Conservation (phyloP, 2,329 filamentous ascomycete genomes). For the Kalmusia sp. region DNA sequence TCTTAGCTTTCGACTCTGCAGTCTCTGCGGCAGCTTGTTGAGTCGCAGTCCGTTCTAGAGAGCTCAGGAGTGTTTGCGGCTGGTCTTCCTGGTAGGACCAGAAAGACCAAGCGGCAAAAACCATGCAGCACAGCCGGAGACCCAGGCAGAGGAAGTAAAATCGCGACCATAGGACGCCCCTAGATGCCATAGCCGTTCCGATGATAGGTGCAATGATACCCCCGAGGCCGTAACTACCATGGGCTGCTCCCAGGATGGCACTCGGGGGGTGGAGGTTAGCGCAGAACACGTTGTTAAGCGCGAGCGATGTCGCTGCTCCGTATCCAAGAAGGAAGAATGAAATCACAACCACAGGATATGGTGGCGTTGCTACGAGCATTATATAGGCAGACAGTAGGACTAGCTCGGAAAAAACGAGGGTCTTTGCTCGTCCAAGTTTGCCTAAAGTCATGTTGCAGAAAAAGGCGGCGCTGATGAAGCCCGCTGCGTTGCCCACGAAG, state of each 20-base stretch:
- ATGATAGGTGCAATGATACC: slow-evolving; percentile 71
- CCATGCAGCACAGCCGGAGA: slow-evolving; percentile 64
- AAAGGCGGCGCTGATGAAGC: slow-evolving; percentile 77
- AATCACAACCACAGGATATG: slow-evolving; percentile 71
- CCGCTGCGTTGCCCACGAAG: slow-evolving; percentile 78
- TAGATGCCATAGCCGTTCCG: slow-evolving; percentile 74
- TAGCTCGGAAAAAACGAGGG: slow-evolving; percentile 65
- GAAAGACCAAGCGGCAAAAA: slow-evolving; percentile 71
- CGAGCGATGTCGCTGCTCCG: slow-evolving; percentile 59
- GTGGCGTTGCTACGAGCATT: slow-evolving; percentile 70
- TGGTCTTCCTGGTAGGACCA: slow-evolving; percentile 71
- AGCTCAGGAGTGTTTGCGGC: slow-evolving; percentile 51
- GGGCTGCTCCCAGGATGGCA: slow-evolving; percentile 65
- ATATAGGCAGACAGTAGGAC: slow-evolving; percentile 68
- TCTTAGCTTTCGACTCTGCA: slow-evolving; percentile 54
- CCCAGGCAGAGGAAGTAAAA: slow-evolving; percentile 75
- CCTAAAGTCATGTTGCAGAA: slow-evolving; percentile 69
- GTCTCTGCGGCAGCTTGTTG: slow-evolving; percentile 42
- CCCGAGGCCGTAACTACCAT: slow-evolving; percentile 66
- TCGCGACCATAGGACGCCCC: slow-evolving; percentile 68
- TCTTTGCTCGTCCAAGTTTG: slow-evolving; percentile 69
- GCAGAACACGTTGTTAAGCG: slow-evolving; percentile 64
- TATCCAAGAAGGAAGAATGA: slow-evolving; percentile 72
- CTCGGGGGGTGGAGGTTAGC: slow-evolving; percentile 61
- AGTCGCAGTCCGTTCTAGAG: slow-evolving; percentile 53